Conservation (phyloP, 352 stramenopile species). For the Peronospora belbahrii region DNA sequence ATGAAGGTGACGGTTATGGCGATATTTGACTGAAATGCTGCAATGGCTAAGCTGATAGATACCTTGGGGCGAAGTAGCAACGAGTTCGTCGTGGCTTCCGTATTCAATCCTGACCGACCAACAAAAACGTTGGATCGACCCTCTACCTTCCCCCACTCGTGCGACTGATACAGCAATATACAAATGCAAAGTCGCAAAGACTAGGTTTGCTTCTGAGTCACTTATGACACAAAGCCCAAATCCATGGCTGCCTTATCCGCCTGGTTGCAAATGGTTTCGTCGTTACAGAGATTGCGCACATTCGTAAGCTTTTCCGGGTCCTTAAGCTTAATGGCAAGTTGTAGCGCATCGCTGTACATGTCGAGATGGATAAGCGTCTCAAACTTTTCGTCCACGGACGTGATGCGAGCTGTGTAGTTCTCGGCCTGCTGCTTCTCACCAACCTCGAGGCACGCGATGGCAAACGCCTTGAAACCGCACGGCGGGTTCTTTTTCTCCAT, state of each 20-base stretch:
- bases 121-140: not conserved
- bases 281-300: constrained; percentile 71
- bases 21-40: no score
- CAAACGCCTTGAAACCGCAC: constrained; percentile 81
- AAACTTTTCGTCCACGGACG: constrained; percentile 78
- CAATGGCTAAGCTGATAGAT: not conserved
- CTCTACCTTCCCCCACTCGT: not conserved
- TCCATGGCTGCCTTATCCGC: constrained; percentile 77
- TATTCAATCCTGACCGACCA: not conserved
- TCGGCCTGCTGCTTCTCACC: constrained; percentile 80
- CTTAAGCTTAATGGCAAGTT: constrained; percentile 80
- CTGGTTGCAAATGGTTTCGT: constrained; percentile 65
- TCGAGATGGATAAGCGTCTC: constrained; percentile 81
- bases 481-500: constrained; percentile 81
- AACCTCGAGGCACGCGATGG: constrained; percentile 63
- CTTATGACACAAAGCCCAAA: constrained; percentile 67
- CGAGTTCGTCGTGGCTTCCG: not conserved
- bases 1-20: no score
- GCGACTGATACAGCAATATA: constrained; percentile 12
- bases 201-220: not conserved
- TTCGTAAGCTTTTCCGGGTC: constrained; percentile 82
- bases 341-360: constrained; percentile 74
- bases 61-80: not conserved
- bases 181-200: not conserved
- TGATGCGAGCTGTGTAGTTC: constrained; percentile 75